Conservation (phyloP, 306 rosid genomes). For the Begonia masoniana region DNA sequence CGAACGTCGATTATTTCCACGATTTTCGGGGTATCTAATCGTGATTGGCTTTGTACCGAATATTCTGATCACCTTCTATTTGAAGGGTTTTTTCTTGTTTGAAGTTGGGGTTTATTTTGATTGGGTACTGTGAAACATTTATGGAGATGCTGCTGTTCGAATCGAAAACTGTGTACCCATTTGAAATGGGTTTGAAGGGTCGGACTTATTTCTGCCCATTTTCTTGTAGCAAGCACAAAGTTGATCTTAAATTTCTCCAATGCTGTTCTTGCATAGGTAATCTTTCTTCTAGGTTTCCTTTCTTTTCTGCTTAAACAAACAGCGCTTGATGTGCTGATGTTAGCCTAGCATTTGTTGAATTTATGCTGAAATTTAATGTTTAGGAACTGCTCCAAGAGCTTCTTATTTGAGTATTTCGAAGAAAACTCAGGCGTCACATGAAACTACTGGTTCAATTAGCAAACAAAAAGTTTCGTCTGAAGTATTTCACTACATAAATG, state of each 20-base stretch:
- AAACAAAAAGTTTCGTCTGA: constrained; percentile 22
- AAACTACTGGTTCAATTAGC: constrained; percentile 27
- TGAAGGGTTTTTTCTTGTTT: constrained; percentile 7
- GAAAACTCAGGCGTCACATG: constrained; percentile 20
- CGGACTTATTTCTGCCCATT: constrained; percentile 20
- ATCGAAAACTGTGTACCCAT: constrained; percentile 27
- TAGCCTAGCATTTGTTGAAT: not conserved
- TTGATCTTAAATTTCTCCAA: constrained; percentile 22
- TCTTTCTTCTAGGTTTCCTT: not conserved
- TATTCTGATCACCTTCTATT: constrained; percentile 1
- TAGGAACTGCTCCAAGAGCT: constrained; percentile 41
- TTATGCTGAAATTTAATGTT: constrained; percentile 2
- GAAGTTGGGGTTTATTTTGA: constrained; percentile 15
- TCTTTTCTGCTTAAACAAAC: not conserved
- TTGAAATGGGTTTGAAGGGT: constrained; percentile 24
- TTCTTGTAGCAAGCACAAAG: constrained; percentile 19
- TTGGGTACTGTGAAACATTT: constrained; percentile 7
- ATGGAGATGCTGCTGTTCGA: constrained; percentile 54
- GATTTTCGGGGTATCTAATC: constrained; percentile 12
- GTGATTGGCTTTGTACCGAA: not conserved
- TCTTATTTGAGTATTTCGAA: constrained; percentile 24
- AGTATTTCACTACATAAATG: constrained; percentile 28
- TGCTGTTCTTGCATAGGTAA: constrained; percentile 49
- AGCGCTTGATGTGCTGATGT: not conserved
- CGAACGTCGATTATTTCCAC: constrained; percentile 31